phyloP scores from a whole-genome alignment of 805 yeast species.

The Torulaspora maleeae region DNA sequence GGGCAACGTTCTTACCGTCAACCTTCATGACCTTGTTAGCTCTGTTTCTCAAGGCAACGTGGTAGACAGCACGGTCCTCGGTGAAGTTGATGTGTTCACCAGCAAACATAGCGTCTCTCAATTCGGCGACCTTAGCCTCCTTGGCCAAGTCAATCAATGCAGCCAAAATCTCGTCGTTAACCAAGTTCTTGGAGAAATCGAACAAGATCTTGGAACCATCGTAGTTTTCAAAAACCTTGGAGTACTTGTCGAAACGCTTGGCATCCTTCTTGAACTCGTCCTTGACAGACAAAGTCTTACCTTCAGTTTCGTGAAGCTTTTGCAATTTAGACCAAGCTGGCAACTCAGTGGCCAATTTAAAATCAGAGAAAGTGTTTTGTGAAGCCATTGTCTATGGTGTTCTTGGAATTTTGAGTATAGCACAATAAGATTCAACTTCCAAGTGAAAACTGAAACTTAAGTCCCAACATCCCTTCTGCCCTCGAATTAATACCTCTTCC shows the following conservation, averaged over 20 bases:
- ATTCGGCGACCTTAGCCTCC: constrained; percentile 80
- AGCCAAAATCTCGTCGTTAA: constrained; percentile 74
- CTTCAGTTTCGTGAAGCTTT: constrained; percentile 60
- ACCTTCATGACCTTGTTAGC: constrained; percentile 77
- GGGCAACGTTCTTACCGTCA: constrained; percentile 84
- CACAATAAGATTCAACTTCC: background rate
- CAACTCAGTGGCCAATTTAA: constrained; percentile 63
- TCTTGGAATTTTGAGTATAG: background rate
- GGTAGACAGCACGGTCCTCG: constrained; percentile 95
- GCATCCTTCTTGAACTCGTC: constrained; percentile 75
- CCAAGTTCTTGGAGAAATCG: constrained; percentile 91
- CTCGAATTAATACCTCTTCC: background rate
- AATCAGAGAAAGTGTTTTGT: constrained; percentile 40
- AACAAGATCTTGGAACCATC: constrained; percentile 87
- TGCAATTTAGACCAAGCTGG: constrained; percentile 83
- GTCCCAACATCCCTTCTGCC: background rate
- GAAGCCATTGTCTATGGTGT: constrained; percentile 18
- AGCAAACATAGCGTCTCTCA: constrained; percentile 86
- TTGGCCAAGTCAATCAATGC: constrained; percentile 74
- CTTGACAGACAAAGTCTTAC: constrained; percentile 66
- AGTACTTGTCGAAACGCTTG: constrained; percentile 67
- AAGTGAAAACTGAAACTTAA: background rate
- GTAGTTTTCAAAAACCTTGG: constrained; percentile 73
- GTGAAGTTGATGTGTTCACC: constrained; percentile 95
- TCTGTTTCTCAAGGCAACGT: constrained; percentile 94